phyloP scores from a whole-genome alignment of 2,329 filamentous ascomycete species.

The Penicillium concentricum region DNA sequence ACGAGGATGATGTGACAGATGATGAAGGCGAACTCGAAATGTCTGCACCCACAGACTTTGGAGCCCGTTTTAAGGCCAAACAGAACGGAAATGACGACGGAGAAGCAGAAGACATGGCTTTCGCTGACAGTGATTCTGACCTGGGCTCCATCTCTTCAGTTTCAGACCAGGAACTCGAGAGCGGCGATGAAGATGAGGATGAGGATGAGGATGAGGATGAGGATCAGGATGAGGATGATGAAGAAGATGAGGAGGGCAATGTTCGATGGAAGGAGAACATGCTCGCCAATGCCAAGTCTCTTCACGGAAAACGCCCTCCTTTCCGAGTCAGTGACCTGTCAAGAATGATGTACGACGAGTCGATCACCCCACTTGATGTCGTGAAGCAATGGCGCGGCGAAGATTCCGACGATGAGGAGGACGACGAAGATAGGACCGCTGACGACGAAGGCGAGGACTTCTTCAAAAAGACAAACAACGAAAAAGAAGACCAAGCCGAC shows the following conservation, averaged over 20 bases:
- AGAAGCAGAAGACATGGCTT: constrained; percentile 72
- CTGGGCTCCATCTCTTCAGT: constrained; percentile 77
- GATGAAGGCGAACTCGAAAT: constrained; percentile 40
- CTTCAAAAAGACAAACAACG: constrained; percentile 57
- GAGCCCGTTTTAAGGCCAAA: constrained; percentile 42
- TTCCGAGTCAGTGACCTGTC: constrained; percentile 82
- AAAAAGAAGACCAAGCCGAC: constrained; percentile 57
- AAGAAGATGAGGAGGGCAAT: constrained; percentile 67
- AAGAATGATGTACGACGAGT: constrained; percentile 83
- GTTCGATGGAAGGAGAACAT: constrained; percentile 91
- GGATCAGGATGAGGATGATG: constrained; percentile 48
- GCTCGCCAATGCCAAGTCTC: constrained; percentile 66
- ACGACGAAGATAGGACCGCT: constrained; percentile 52
- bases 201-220: constrained; percentile 48
- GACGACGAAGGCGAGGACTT: constrained; percentile 67
- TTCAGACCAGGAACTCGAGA: constrained; percentile 56
- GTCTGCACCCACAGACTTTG: constrained; percentile 45
- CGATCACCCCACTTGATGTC: constrained; percentile 71
- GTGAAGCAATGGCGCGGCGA: constrained; percentile 77
- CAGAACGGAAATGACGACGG: constrained; percentile 55
- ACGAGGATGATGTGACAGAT: constrained; percentile 44
- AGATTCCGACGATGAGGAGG: constrained; percentile 57
- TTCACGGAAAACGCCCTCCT: constrained; percentile 68
- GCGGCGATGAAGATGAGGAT: constrained; percentile 46
- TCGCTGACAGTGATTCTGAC: constrained; percentile 96